Percentiles rank a stretch among this genome's conserved stretches.
Conservation (phyloP, 371 early-diverging fungal species). For the Mucor indicus region DNA sequence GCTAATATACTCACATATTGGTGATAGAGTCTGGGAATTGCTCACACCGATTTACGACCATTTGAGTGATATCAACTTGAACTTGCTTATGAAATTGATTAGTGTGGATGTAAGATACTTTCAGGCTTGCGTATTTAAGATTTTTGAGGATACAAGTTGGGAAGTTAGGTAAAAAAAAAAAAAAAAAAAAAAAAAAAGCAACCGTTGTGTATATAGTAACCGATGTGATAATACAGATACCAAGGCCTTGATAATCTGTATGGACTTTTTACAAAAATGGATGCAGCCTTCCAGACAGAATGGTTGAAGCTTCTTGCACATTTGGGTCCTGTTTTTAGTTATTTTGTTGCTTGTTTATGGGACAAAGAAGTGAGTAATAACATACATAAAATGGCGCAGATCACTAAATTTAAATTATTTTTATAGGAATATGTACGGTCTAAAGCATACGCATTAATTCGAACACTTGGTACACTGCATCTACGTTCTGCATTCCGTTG, state of each 20-base stretch:
- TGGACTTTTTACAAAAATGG: constrained; percentile 55
- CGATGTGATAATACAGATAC: constrained; percentile 20
- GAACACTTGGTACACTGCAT: constrained; percentile 44
- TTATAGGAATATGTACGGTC: constrained; percentile 49
- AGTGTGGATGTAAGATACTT: constrained; percentile 34
- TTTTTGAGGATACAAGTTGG: constrained; percentile 48
- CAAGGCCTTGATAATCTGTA: constrained; percentile 50
- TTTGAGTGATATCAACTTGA: constrained; percentile 34
- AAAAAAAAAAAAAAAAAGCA: too few relatives aligned
- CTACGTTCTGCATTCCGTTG: constrained; percentile 51
- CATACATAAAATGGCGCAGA: too few relatives aligned
- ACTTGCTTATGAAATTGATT: constrained; percentile 44
- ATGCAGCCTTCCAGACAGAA: constrained; percentile 46
- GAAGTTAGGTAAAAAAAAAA: constrained; percentile 37
- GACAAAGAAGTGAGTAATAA: constrained; percentile 45
- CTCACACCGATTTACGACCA: constrained; percentile 37
- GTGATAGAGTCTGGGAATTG: constrained; percentile 45
- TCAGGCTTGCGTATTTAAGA: constrained; percentile 38
- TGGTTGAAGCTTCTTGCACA: constrained; percentile 44
- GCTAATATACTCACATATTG: background rate
- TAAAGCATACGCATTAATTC: constrained; percentile 42
- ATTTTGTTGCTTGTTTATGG: constrained; percentile 47
- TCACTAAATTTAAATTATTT: background rate
- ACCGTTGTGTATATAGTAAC: background rate
- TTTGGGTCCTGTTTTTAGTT: constrained; percentile 52